Evolutionary conservation across 768 basidiomycete species (phyloP).

Genomic region (Russula sp.): DNA sequence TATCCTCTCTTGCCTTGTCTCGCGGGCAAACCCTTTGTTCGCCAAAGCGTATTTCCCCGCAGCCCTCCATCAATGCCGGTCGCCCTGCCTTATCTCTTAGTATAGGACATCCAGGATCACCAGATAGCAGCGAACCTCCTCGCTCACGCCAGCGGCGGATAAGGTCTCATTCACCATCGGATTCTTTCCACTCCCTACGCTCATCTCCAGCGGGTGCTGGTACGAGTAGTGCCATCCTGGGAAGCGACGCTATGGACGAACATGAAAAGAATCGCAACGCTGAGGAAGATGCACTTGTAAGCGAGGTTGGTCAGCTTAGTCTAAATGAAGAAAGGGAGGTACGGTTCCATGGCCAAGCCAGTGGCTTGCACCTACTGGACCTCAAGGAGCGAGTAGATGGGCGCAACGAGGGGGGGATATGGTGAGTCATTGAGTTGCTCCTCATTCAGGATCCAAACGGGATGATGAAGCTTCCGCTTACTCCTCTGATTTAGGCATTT

Average conservation of each 20-base stretch:
- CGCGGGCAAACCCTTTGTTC: slow-evolving; percentile 27
- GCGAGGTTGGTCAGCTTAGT: slow-evolving; percentile 80
- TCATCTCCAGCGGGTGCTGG: slow-evolving; percentile 18
- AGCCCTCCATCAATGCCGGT: not conserved
- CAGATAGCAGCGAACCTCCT: slow-evolving; percentile 13
- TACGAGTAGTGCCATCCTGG: slow-evolving; percentile 1
- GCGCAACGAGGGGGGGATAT: slow-evolving; percentile 71
- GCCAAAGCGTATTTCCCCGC: slow-evolving; percentile 21
- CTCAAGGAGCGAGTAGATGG: slow-evolving; percentile 53
- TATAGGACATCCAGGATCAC: slow-evolving; percentile 3
- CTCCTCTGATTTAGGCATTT: slow-evolving; percentile 53
- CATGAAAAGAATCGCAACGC: slow-evolving; percentile 25
- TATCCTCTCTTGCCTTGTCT: slow-evolving; percentile 28
- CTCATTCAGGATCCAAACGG: slow-evolving; percentile 6
- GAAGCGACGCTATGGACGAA: slow-evolving; percentile 15
- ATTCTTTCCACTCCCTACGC: slow-evolving; percentile 10
- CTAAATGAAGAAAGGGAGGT: slow-evolving; percentile 85
- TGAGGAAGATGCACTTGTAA: slow-evolving; percentile 45
- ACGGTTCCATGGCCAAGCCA: slow-evolving; percentile 80
- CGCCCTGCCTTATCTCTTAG: slow-evolving; percentile 18
- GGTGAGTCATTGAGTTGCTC: slow-evolving; percentile 38
- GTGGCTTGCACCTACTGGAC: slow-evolving; percentile 70
- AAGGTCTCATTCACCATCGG: slow-evolving; percentile 14
- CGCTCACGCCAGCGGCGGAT: slow-evolving; percentile 18
- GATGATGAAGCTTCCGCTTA: slow-evolving; percentile 18